A percentile compares a stretch with the other conserved stretches of the same genome.
These are phyloP conservation scores for Mortierella claussenii DNA, from an alignment of 192 early-diverging fungal species.

Conservation along the genomic window DNA sequence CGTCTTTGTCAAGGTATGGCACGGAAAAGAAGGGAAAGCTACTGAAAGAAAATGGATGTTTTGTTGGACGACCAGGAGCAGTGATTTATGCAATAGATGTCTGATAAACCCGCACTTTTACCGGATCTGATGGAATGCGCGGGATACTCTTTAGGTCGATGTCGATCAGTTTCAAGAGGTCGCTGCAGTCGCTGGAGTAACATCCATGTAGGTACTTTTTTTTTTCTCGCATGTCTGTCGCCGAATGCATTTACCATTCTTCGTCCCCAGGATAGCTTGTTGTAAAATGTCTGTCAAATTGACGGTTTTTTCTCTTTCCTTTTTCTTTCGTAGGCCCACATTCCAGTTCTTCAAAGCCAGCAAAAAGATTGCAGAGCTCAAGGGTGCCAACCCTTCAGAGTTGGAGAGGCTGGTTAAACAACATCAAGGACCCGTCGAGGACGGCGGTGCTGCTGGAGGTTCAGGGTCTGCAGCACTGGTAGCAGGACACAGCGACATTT, in stretches of 20 bases:
- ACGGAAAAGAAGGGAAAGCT: not conserved
- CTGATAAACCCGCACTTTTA: too few species aligned
- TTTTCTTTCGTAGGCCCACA: conserved; percentile 81
- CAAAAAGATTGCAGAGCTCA: conserved; percentile 78
- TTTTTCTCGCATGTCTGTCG: too few species aligned
- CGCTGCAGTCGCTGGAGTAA: conserved; percentile 52
- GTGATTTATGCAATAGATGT: too few species aligned
- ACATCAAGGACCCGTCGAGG: conserved; percentile 59
- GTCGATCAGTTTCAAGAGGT: conserved; percentile 57
- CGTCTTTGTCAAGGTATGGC: conserved; percentile 61
- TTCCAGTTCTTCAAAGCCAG: conserved; percentile 86
- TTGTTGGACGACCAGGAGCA: too few species aligned
- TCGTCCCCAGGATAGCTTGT: too few species aligned
- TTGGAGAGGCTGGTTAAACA: conserved; percentile 78
- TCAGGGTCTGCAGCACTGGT: conserved; percentile 25
- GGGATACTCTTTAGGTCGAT: too few species aligned
- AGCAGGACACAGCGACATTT: conserved; percentile 68
- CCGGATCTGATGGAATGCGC: too few species aligned
- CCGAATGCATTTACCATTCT: too few species aligned
- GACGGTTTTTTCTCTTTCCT: too few species aligned
- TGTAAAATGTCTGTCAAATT: too few species aligned
- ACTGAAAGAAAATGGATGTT: not conserved
- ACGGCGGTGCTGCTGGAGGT: conserved; percentile 36
- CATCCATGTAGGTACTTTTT: conserved; percentile 58
- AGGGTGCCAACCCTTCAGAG: conserved; percentile 80